phyloP scores from a whole-genome alignment of 2,329 filamentous ascomycete species.

The Diplodia intermedia region DNA sequence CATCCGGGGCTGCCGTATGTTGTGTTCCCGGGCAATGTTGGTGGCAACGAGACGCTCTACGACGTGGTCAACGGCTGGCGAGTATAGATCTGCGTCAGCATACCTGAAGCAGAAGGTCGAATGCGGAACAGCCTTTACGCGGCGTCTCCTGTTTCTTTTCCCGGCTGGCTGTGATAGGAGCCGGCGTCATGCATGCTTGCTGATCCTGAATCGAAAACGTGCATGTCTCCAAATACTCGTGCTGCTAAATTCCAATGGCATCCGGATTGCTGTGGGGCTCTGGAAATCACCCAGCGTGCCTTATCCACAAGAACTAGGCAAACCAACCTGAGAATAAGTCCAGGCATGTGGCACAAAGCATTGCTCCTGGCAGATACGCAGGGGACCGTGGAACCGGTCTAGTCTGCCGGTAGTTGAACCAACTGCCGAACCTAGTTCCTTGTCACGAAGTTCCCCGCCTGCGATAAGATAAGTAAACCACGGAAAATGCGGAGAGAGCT shows the following conservation, averaged over 20 bases:
- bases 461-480: slow-evolving; percentile 16
- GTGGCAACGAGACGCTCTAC: slow-evolving; percentile 55
- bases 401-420: slow-evolving; percentile 10
- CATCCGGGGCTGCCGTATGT: slow-evolving; percentile 62
- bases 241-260: not conserved
- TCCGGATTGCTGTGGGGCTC: not conserved
- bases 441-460: slow-evolving; percentile 8
- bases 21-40: slow-evolving; percentile 66
- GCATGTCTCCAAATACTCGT: not conserved
- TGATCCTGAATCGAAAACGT: not conserved
- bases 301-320: not conserved
- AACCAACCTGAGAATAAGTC: too few species aligned
- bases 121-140: not conserved
- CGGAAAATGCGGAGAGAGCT: slow-evolving; percentile 2
- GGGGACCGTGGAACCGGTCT: slow-evolving; percentile 10
- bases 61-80: slow-evolving; percentile 55
- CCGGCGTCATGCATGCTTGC: too few species aligned
- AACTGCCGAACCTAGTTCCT: slow-evolving; percentile 26
- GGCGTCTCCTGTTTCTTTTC: not conserved
- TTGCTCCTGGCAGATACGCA: not conserved
- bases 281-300: not conserved
- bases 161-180: not conserved
- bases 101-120: not conserved
- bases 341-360: not conserved
- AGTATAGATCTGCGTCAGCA: not conserved